phyloP scores from a whole-genome alignment of 2,329 filamentous ascomycete species.

The Aspergillus brunneoviolaceus region DNA sequence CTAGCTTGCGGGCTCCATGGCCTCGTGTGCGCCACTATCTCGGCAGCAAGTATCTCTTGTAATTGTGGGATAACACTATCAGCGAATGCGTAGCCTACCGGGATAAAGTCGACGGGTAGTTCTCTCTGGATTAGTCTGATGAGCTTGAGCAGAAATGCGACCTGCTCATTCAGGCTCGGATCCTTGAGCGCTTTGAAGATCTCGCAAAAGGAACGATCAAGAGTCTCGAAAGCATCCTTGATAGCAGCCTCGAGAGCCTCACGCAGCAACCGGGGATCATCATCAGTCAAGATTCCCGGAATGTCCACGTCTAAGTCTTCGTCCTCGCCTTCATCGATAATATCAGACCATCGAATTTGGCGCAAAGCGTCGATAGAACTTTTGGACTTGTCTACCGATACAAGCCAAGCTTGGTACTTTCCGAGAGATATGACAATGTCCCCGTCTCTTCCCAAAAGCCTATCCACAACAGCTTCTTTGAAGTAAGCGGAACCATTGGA shows the following conservation, averaged over 20 bases:
- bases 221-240: slow-evolving; percentile 55
- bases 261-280: slow-evolving; percentile 67
- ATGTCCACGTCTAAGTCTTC: slow-evolving; percentile 39
- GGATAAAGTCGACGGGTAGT: slow-evolving; percentile 55
- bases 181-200: slow-evolving; percentile 51
- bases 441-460: slow-evolving; percentile 70
- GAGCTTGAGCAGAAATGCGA: slow-evolving; percentile 67
- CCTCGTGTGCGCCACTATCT: slow-evolving; percentile 47
- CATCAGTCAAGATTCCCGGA: slow-evolving; percentile 60
- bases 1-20: slow-evolving; percentile 46
- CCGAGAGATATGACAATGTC: slow-evolving; percentile 62
- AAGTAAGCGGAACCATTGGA: slow-evolving; percentile 65
- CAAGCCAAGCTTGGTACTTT: slow-evolving; percentile 70
- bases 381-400: slow-evolving; percentile 59
- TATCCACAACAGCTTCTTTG: slow-evolving; percentile 66
- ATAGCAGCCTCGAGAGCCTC: slow-evolving; percentile 59
- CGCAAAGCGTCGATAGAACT: slow-evolving; percentile 36
- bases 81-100: slow-evolving; percentile 52
- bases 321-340: slow-evolving; percentile 41
- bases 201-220: slow-evolving; percentile 47
- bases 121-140: slow-evolving; percentile 71
- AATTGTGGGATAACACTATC: slow-evolving; percentile 62
- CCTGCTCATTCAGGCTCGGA: slow-evolving; percentile 49
- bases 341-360: slow-evolving; percentile 37
- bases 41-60: slow-evolving; percentile 60